Conservation (phyloP, 345 rosid genomes). For the Aurinia saxatilis region DNA sequence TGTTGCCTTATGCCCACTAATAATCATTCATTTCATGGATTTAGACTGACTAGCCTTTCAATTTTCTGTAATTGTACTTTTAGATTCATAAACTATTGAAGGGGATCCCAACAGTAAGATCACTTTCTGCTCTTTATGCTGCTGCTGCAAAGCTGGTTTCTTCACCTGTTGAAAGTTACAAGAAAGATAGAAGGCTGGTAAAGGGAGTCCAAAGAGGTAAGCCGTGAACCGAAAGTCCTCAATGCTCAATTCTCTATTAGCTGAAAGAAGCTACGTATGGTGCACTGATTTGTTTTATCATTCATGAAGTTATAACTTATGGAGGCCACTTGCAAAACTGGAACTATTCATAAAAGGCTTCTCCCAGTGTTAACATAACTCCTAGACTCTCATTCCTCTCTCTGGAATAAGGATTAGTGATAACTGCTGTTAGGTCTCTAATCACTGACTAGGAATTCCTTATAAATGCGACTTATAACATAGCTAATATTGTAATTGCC, state of each 20-base stretch:
- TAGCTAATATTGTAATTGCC: neutral
- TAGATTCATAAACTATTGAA: conserved; percentile 65
- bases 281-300: neutral
- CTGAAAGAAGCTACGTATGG: conserved; percentile 2
- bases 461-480: neutral
- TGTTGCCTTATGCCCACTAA: conserved; percentile 3
- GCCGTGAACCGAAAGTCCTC: conserved; percentile 3
- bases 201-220: conserved; percentile 96
- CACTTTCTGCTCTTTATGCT: conserved; percentile 65
- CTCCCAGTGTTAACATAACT: neutral
- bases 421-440: too few relatives aligned
- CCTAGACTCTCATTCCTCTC: neutral
- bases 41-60: neutral
- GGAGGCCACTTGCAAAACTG: conserved; percentile 5
- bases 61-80: conserved; percentile 7
- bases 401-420: neutral
- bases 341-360: neutral
- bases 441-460: too few relatives aligned
- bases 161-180: conserved; percentile 79
- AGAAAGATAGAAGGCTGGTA: conserved; percentile 72
- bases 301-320: neutral
- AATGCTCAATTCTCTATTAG: neutral
- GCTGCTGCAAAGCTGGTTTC: conserved; percentile 84
- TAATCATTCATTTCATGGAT: conserved; percentile 9
- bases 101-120: conserved; percentile 75